phyloP scores from a whole-genome alignment of 768 basidiomycete species.

The Psilocybe cyanescens region DNA sequence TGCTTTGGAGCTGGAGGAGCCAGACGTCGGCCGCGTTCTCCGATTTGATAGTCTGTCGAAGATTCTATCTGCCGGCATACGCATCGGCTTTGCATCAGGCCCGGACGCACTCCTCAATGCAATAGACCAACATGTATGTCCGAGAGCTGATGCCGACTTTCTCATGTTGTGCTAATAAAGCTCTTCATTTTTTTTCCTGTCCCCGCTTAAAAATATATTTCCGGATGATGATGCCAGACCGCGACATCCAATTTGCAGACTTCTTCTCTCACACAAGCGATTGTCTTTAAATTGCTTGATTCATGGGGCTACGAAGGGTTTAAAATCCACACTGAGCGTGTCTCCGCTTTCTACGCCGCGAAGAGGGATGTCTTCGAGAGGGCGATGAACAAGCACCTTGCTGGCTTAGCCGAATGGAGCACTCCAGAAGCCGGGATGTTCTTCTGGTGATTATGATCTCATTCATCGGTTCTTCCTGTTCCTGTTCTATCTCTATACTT shows the following conservation, averaged over 20 bases:
- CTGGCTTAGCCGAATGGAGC: slow-evolving; percentile 74
- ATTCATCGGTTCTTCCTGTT: background rate
- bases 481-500: background rate
- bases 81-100: slow-evolving; percentile 82
- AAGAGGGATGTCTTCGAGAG: slow-evolving; percentile 81
- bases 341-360: slow-evolving; percentile 73
- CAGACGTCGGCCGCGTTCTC: slow-evolving; percentile 76
- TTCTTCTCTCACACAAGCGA: slow-evolving; percentile 65
- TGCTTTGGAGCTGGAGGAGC: slow-evolving; percentile 69
- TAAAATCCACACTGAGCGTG: slow-evolving; percentile 62
- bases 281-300: slow-evolving; percentile 59
- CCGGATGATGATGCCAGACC: slow-evolving; percentile 45
- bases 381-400: slow-evolving; percentile 77
- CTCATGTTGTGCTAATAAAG: slow-evolving; percentile 11
- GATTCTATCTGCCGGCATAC: slow-evolving; percentile 75
- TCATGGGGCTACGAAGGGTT: slow-evolving; percentile 83
- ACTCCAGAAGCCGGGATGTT: slow-evolving; percentile 86
- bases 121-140: slow-evolving; percentile 71
- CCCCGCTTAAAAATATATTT: background rate
- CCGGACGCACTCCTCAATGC: slow-evolving; percentile 68
- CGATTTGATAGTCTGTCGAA: slow-evolving; percentile 93
- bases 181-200: background rate
- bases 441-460: slow-evolving; percentile 64
- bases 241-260: slow-evolving; percentile 68
- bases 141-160: slow-evolving; percentile 4